These are phyloP conservation scores for Claviceps sorghi DNA, from an alignment of 2,329 filamentous ascomycete species.

Conservation along the genomic window DNA sequence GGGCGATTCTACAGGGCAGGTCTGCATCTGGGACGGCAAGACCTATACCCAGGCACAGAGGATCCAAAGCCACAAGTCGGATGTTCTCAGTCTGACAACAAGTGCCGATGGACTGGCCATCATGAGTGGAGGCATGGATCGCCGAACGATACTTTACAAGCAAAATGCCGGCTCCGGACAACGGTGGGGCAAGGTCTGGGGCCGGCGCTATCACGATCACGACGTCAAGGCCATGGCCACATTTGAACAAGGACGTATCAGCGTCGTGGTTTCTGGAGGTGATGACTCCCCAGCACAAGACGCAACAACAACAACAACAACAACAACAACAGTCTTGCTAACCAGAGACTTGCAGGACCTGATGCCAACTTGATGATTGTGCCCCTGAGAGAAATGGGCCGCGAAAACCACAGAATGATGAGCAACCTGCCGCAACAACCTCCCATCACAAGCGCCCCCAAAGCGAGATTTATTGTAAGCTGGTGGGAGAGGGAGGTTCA, in stretches of 20 bases:
- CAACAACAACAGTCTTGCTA: constrained; percentile 6
- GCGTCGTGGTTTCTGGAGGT: constrained; percentile 85
- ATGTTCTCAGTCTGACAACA: constrained; percentile 75
- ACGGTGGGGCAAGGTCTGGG: constrained; percentile 75
- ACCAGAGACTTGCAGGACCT: constrained; percentile 41
- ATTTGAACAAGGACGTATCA: constrained; percentile 72
- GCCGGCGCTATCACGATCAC: constrained; percentile 76
- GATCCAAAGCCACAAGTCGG: constrained; percentile 74
- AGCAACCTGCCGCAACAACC: constrained; percentile 71
- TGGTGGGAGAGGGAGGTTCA: constrained; percentile 87
- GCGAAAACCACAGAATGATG: constrained; percentile 72
- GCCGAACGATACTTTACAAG: constrained; percentile 71
- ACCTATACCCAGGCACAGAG: constrained; percentile 80
- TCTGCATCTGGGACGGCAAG: constrained; percentile 86
- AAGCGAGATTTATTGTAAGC: constrained; percentile 63
- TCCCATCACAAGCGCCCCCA: constrained; percentile 56
- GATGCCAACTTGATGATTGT: constrained; percentile 73
- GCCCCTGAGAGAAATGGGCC: constrained; percentile 56
- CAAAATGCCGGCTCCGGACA: constrained; percentile 43
- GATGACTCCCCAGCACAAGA: constrained; percentile 16
- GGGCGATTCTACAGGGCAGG: constrained; percentile 84
- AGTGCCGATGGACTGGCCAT: constrained; percentile 70
- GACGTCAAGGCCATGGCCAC: constrained; percentile 91
- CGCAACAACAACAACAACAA: background rate
- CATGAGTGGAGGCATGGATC: constrained; percentile 83